These are phyloP conservation scores for Tulasnella sp. DNA, from an alignment of 768 basidiomycete genomes.

Conservation along the genomic window DNA sequence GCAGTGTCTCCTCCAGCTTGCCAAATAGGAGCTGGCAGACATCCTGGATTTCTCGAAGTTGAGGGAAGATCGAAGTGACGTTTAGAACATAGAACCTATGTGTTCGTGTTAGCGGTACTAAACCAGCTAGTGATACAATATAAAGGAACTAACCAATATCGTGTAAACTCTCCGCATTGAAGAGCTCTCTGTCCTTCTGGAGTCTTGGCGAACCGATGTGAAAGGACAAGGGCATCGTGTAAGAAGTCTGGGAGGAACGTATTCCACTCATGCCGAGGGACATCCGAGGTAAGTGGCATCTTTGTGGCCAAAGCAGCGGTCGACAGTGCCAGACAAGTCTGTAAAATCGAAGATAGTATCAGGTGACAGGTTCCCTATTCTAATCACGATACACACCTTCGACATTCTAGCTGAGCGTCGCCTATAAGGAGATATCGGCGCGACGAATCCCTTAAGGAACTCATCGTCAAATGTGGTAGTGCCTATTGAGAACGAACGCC, in stretches of 20 bases:
- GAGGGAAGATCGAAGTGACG: slow-evolving; percentile 12
- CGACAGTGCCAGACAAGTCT: slow-evolving; percentile 23
- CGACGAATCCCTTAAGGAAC: slow-evolving; percentile 25
- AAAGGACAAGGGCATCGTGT: slow-evolving; percentile 26
- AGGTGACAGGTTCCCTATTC: neutral
- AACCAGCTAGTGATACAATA: neutral
- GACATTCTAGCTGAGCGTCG: slow-evolving; percentile 22
- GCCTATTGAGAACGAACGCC: slow-evolving; percentile 7
- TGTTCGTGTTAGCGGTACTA: neutral
- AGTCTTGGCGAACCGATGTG: slow-evolving; percentile 23
- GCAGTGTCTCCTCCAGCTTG: slow-evolving; percentile 25
- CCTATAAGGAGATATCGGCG: slow-evolving; percentile 25
- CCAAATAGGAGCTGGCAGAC: slow-evolving; percentile 26
- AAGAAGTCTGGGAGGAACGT: slow-evolving; percentile 20
- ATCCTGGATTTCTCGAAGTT: slow-evolving; percentile 23
- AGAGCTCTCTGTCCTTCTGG: slow-evolving; percentile 25
- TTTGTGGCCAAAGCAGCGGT: slow-evolving; percentile 27
- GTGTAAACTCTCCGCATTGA: slow-evolving; percentile 23
- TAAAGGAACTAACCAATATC: slow-evolving; percentile 22
- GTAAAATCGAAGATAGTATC: neutral
- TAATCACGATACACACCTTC: neutral
- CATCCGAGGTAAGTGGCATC: slow-evolving; percentile 25
- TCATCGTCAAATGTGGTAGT: slow-evolving; percentile 22
- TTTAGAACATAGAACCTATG: slow-evolving; percentile 25
- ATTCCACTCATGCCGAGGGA: slow-evolving; percentile 19